Percentiles rank a stretch among this genome's conserved stretches.
phyloP scores from a whole-genome alignment of 169 alveolate genomes.

The Theileria orientalis region DNA sequence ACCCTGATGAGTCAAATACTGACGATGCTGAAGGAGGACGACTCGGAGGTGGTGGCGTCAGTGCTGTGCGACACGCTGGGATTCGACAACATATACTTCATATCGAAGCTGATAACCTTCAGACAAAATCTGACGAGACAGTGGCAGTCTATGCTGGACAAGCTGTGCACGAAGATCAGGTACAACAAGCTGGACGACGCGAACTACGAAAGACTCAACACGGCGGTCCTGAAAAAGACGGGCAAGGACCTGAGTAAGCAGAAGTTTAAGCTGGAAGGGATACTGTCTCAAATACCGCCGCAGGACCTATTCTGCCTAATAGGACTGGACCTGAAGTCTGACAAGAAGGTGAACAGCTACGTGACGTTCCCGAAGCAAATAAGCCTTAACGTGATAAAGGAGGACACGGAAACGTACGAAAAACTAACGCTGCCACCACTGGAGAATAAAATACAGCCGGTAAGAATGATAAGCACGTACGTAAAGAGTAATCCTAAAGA shows the following conservation, averaged over 20 bases:
- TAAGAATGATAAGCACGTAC: no score
- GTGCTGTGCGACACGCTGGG: conserved; percentile 41
- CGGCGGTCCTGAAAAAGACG: conserved; percentile 16
- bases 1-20: conserved; percentile 31
- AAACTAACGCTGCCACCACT: conserved; percentile 30
- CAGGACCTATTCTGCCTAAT: conserved; percentile 25
- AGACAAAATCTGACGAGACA: conserved; percentile 39
- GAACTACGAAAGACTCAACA: conserved; percentile 10
- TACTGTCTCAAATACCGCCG: conserved; percentile 30
- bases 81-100: conserved; percentile 31
- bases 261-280: conserved; percentile 1
- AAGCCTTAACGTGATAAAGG: conserved; percentile 35
- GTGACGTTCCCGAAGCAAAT: neutral
- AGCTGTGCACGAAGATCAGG: conserved; percentile 2
- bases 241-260: conserved; percentile 37
- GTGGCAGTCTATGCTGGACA: conserved; percentile 37
- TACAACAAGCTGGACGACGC: neutral
- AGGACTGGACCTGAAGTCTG: neutral
- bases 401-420: conserved; percentile 38
- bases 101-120: conserved; percentile 33
- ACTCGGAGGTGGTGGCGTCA: conserved; percentile 33
- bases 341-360: neutral
- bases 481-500: no score
- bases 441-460: conserved; percentile 28
- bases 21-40: conserved; percentile 8